A percentile compares a stretch with the other conserved stretches of the same genome.
phyloP scores from a whole-genome alignment of 1,284 basidiomycete species.

The Stygiomarasmius scandens region DNA sequence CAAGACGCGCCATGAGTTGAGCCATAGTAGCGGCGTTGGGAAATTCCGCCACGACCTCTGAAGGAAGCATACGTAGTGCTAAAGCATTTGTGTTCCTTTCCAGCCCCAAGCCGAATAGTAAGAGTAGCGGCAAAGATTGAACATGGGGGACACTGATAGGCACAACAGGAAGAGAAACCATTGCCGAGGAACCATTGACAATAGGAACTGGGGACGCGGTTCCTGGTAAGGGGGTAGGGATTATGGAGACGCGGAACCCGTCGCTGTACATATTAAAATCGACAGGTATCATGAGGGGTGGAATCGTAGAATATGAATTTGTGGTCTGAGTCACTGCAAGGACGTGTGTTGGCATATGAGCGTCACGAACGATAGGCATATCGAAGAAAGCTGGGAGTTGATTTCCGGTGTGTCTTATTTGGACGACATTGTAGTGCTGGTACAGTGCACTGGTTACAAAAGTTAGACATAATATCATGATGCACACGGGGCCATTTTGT shows the following conservation, averaged over 20 bases:
- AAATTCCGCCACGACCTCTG: constrained; percentile 47
- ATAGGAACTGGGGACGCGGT: constrained; percentile 30
- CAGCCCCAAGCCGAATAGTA: constrained; percentile 44
- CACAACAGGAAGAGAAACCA: constrained; percentile 42
- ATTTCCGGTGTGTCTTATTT: constrained; percentile 25
- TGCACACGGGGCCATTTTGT: background rate
- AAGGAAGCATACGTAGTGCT: constrained; percentile 42
- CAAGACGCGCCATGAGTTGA: constrained; percentile 37
- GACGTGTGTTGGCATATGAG: constrained; percentile 50
- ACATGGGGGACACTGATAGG: constrained; percentile 40
- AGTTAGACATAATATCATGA: too few relatives aligned
- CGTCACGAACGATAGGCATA: constrained; percentile 42
- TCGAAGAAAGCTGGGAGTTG: constrained; percentile 42
- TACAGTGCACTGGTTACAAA: constrained; percentile 43
- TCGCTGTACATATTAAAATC: constrained; percentile 41
- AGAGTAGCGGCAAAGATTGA: constrained; percentile 41
- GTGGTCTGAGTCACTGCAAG: constrained; percentile 42
- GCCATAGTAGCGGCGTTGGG: constrained; percentile 61
- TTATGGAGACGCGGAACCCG: constrained; percentile 43
- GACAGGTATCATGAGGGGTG: constrained; percentile 50
- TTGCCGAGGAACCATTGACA: constrained; percentile 15
- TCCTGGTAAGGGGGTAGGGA: constrained; percentile 31
- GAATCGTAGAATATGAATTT: constrained; percentile 26
- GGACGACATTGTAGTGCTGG: constrained; percentile 47
- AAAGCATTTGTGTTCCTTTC: constrained; percentile 41